Evolutionary conservation across 192 early-diverging fungal species (phyloP).

Genomic region (Rhizophagus clarus): DNA sequence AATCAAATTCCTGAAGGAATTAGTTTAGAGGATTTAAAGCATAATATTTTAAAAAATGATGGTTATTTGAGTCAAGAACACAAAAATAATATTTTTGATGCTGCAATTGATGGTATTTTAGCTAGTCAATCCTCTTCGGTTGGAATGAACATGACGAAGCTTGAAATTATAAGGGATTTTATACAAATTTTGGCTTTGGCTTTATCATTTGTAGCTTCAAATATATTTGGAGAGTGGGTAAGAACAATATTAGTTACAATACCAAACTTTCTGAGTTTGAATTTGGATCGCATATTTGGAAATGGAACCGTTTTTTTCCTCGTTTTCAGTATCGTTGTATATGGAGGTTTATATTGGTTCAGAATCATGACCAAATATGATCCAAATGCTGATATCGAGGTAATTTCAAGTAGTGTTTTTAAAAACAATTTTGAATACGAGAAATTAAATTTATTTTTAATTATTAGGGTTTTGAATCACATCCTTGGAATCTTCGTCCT

Average conservation of each 20-base stretch:
- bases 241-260: conserved; percentile 37
- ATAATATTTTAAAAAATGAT: neutral
- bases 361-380: conserved; percentile 47
- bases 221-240: conserved; percentile 38
- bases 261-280: conserved; percentile 42
- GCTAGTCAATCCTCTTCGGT: conserved; percentile 32
- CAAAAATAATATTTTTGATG: neutral
- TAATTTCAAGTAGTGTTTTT: conserved; percentile 1
- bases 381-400: conserved; percentile 47
- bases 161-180: conserved; percentile 47
- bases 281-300: conserved; percentile 39
- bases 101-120: neutral
- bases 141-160: conserved; percentile 39
- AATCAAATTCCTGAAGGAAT: conserved; percentile 38
- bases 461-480: conserved; percentile 42
- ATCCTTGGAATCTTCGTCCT: conserved; percentile 44
- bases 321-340: conserved; percentile 32
- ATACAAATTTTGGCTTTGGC: conserved; percentile 43
- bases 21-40: conserved; percentile 28
- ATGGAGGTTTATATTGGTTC: conserved; percentile 41
- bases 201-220: conserved; percentile 33
- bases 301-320: conserved; percentile 44
- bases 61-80: neutral
- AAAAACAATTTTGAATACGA: neutral
- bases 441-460: neutral